A percentile compares a stretch with the other conserved stretches of the same genome.
Conservation (phyloP, 2,329 filamentous ascomycete genomes). For the Graphilbum ipis-grandicollis region DNA sequence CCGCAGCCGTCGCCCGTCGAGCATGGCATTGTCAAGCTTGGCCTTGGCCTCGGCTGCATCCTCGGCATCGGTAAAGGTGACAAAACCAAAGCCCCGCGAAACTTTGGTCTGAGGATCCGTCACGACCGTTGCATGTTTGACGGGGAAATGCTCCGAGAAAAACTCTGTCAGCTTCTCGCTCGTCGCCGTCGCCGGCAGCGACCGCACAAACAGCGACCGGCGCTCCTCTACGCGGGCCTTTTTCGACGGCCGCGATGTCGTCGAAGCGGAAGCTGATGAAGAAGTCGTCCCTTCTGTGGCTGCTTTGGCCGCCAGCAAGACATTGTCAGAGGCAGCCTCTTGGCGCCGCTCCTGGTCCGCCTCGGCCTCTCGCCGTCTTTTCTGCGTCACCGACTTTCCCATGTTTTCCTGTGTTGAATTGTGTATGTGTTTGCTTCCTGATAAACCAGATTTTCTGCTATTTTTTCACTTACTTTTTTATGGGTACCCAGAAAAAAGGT, state of each 20-base stretch:
- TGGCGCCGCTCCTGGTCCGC: constrained; percentile 13
- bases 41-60: constrained; percentile 70
- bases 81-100: constrained; percentile 88
- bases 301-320: neutral
- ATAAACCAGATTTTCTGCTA: neutral
- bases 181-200: constrained; percentile 61
- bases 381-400: constrained; percentile 15
- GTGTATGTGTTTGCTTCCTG: neutral
- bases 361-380: constrained; percentile 18
- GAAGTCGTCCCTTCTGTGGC: neutral
- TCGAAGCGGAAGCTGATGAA: too few relatives aligned
- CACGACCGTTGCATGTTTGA: constrained; percentile 93
- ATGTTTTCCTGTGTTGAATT: constrained; percentile 8
- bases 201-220: constrained; percentile 78
- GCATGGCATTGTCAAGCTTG: constrained; percentile 60
- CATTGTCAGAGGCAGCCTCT: constrained; percentile 1
- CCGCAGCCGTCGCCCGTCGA: constrained; percentile 67
- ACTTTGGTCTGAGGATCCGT: constrained; percentile 69
- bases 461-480: neutral
- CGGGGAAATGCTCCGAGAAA: constrained; percentile 85
- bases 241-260: constrained; percentile 23
- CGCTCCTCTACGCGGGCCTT: constrained; percentile 41
- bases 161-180: constrained; percentile 69
- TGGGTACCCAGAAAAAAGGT: too few relatives aligned
- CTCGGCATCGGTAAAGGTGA: constrained; percentile 87